A percentile compares a stretch with the other conserved stretches of the same genome.
Evolutionary conservation across 225 moss, liverwort and hornwort genomes (phyloP).

Genomic region (Antitrichia curtipendula): DNA sequence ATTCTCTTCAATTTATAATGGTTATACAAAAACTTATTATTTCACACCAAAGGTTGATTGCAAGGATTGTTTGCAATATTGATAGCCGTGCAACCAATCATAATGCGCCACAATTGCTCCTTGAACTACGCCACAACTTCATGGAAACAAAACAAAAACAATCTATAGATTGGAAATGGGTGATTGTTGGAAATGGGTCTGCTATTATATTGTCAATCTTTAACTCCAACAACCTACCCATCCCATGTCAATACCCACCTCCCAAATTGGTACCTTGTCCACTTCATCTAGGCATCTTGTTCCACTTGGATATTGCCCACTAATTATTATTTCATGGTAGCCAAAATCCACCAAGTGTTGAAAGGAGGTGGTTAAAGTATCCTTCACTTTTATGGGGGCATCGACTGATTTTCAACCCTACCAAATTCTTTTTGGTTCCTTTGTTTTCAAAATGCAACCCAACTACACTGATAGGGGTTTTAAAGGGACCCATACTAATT

Average conservation of each 20-base stretch:
- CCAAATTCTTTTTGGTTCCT: background rate
- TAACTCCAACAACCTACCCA: accelerated
- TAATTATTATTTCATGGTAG: background rate
- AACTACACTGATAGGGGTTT: too few relatives aligned
- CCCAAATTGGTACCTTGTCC: background rate
- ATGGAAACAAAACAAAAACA: too few relatives aligned
- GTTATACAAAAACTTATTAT: too few relatives aligned
- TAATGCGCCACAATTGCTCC: too few relatives aligned
- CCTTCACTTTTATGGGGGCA: background rate
- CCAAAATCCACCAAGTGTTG: background rate
- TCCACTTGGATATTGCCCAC: accelerated
- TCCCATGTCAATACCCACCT: background rate
- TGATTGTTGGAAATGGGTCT: background rate
- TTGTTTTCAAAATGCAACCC: background rate
- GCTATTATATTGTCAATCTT: background rate
- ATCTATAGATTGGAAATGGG: too few relatives aligned
- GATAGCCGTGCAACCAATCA: too few relatives aligned
- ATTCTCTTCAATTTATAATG: too few relatives aligned
- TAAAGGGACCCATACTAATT: too few relatives aligned
- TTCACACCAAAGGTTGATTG: too few relatives aligned
- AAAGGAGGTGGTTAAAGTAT: background rate
- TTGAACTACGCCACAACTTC: too few relatives aligned
- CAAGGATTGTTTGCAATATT: too few relatives aligned
- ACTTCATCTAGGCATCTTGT: accelerated
- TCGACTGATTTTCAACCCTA: background rate